Evolutionary conservation across 192 early-diverging fungal genomes (phyloP), one percentile per base, ranked within the genome.

Genomic region (Backusella circina): DNA sequence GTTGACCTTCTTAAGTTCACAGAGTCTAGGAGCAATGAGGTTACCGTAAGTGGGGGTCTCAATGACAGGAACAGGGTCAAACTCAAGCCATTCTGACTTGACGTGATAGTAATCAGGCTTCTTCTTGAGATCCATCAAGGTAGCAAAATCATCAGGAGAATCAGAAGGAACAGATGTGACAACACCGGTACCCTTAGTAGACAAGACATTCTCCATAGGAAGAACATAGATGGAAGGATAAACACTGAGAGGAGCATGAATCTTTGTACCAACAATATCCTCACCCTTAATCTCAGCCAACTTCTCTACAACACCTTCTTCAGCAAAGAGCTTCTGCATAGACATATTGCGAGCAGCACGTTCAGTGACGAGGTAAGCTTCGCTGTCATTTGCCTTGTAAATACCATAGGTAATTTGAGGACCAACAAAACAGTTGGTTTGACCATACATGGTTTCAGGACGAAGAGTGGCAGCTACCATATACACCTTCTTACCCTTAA

Each of bases 401-500:
- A 99, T 85, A 36, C 96, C 96, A 77, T 99, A 99, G 50, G 89
- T 91, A 73, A 99, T 85, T 36, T 93, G 91, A n/a, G 91, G 88
- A 69, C 96, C 96, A 31, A 98, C 96, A 80, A 92, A 98, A 84
- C 97, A 98, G 85, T 98, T 98, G 71, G 96, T 99, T 83, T 98
- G 96, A 71, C 96, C 98, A 79, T 98, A 98, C 97, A 99, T 99
- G 79, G 98, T 99, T 86, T 99, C 98, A 3, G 98, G 98, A 33
- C 96, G 89, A 67, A 98, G 85, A 67, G 98, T 99, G 61, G 95
- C 98, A 23, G 98, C 97, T 15, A 98, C 95, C 72, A 98, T 83
- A 83, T 86, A 99, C 28, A 99, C 81, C 35, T 89, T 88, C 84
- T 96, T 94, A 57, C 87, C 90, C 26, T 84, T 87, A 33, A 97